phyloP scores from a whole-genome alignment of 169 alveolate genomes.

The Eimeria maxima region DNA sequence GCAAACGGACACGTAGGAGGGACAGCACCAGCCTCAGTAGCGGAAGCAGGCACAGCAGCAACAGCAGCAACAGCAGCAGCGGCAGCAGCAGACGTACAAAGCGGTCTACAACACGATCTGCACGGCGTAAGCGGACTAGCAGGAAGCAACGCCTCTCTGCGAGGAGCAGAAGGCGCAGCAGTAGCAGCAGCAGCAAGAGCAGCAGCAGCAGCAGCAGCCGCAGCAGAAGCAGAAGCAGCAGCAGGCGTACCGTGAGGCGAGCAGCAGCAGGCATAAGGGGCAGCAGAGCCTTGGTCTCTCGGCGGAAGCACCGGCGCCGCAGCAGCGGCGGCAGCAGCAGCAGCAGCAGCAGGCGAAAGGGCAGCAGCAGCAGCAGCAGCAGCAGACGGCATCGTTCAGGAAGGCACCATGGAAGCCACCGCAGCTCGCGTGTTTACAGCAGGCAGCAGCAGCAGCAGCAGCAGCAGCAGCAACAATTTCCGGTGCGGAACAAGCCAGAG shows the following conservation, averaged over 20 bases:
- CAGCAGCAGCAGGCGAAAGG: neutral
- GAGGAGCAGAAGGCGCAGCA: neutral
- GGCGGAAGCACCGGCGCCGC: neutral
- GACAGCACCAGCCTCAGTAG: no score
- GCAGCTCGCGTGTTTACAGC: neutral
- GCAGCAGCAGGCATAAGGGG: neutral
- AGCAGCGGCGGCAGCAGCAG: conserved; percentile 3
- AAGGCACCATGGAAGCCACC: neutral
- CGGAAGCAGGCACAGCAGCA: no score
- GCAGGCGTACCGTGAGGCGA: neutral
- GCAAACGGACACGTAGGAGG: no score
- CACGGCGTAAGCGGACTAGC: neutral
- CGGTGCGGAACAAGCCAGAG: neutral
- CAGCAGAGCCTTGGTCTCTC: neutral
- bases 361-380: conserved; percentile 26
- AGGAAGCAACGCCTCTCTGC: neutral
- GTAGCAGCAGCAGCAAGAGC: neutral
- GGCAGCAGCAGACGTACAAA: no score
- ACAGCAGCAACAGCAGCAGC: no score
- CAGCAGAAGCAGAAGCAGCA: neutral
- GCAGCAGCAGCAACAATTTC: conserved; percentile 23
- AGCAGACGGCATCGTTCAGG: neutral
- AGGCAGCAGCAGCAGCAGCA: conserved; percentile 51
- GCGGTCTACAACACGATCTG: neutral
- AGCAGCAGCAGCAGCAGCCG: neutral